Evolutionary conservation across 2,329 filamentous ascomycete genomes (phyloP).

Genomic region (Orbilia brochopaga): DNA sequence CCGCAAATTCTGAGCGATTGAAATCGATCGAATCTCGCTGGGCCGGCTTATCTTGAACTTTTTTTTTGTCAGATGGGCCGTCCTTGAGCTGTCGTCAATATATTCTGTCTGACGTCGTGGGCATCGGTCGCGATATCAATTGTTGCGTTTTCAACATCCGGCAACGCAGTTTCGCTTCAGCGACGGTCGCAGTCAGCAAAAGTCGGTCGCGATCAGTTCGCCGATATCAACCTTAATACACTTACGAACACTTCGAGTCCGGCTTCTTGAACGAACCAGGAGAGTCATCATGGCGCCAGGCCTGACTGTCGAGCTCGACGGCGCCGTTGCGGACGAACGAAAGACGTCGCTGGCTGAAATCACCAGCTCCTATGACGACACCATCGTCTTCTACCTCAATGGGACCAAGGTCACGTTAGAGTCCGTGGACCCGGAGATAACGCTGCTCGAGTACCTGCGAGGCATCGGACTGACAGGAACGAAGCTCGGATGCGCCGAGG

Average conservation of each 20-base stretch:
- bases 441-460: conserved; percentile 87
- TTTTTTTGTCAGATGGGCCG: not conserved
- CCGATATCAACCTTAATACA: conserved; percentile 2
- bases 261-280: not conserved
- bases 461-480: conserved; percentile 93
- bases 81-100: not conserved
- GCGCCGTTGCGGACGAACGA: conserved; percentile 61
- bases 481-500: conserved; percentile 94
- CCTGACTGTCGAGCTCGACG: conserved; percentile 60
- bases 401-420: conserved; percentile 87
- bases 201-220: conserved; percentile 1
- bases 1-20: conserved; percentile 35
- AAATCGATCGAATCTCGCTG: conserved; percentile 3
- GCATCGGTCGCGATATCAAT: not conserved
- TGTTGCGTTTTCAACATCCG: conserved; percentile 29
- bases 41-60: not conserved
- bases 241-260: not conserved
- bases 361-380: conserved; percentile 82
- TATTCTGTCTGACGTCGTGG: not conserved
- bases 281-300: conserved; percentile 65
- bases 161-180: conserved; percentile 46
- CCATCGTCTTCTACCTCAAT: conserved; percentile 90
- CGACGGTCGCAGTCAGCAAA: too few species aligned
- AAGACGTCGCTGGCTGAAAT: conserved; percentile 65
- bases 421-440: conserved; percentile 82